Percentiles rank a stretch among this genome's conserved stretches.
Evolutionary conservation across 2,329 filamentous ascomycete species (phyloP).

Genomic region (Colletotrichum godetiae): DNA sequence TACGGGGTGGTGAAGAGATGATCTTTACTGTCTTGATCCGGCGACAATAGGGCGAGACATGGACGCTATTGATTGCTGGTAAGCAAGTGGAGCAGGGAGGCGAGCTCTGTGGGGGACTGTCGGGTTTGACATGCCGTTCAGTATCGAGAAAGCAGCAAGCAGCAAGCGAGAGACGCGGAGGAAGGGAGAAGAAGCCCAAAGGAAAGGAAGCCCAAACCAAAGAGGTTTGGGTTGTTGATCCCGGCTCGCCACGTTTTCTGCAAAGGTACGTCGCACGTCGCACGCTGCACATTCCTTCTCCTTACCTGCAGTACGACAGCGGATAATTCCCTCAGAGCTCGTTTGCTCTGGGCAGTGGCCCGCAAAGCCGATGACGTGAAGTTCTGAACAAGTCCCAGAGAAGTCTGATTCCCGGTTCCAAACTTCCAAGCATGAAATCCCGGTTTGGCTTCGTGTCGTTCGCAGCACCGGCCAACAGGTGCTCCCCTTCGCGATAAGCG

Average conservation of each 20-base stretch:
- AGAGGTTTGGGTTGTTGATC: slow-evolving; percentile 2
- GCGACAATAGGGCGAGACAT: neutral
- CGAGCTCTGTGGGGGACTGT: neutral
- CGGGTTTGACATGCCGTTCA: neutral
- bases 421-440: neutral
- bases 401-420: no score
- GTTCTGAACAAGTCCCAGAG: neutral
- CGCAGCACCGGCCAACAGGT: neutral
- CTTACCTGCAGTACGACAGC: neutral
- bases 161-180: neutral
- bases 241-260: slow-evolving; percentile 32
- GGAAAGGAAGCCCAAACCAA: neutral
- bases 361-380: neutral
- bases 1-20: neutral
- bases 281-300: neutral
- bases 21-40: neutral
- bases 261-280: neutral
- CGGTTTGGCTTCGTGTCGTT: neutral
- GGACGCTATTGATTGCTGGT: slow-evolving; percentile 13
- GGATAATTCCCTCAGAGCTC: slow-evolving; percentile 2
- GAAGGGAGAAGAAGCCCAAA: neutral
- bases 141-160: neutral
- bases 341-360: neutral
- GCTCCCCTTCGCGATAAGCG: neutral
- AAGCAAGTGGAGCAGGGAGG: neutral